A percentile compares a stretch with the other conserved stretches of the same genome.
These are phyloP conservation scores for Plantago ovata DNA, from an alignment of 257 asterid genomes.

Conservation along the genomic window DNA sequence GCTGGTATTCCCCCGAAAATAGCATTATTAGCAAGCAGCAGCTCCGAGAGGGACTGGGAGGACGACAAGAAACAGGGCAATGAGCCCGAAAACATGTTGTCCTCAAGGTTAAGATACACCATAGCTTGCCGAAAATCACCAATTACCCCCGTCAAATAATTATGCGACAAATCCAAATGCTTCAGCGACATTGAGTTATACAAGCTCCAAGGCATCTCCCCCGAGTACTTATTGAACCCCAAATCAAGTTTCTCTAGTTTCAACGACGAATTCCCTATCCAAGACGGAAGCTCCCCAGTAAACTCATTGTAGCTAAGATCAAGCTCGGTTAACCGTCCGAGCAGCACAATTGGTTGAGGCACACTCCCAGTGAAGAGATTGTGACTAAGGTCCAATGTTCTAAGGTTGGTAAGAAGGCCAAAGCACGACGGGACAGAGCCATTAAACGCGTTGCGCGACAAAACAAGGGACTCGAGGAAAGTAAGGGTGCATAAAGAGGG, in stretches of 20 bases:
- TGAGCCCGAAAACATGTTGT: slow-evolving; percentile 61
- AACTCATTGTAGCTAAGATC: slow-evolving; percentile 62
- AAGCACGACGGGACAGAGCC: slow-evolving; percentile 63
- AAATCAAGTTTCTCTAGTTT: slow-evolving; percentile 46
- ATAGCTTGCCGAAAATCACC: slow-evolving; percentile 54
- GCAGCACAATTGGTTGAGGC: slow-evolving; percentile 34
- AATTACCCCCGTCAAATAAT: slow-evolving; percentile 48
- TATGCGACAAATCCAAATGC: slow-evolving; percentile 69
- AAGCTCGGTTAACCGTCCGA: slow-evolving; percentile 33
- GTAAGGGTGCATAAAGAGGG: slow-evolving; percentile 71
- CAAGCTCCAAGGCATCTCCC: slow-evolving; percentile 60
- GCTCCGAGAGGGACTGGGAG: slow-evolving; percentile 47
- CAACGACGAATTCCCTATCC: slow-evolving; percentile 69
- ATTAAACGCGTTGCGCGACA: slow-evolving; percentile 56
- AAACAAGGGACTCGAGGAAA: slow-evolving; percentile 49
- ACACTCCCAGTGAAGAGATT: slow-evolving; percentile 41
- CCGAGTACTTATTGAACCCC: slow-evolving; percentile 53
- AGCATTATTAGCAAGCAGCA: slow-evolving; percentile 70
- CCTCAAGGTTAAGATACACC: slow-evolving; percentile 53
- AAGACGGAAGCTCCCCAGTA: slow-evolving; percentile 45
- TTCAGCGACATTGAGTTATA: slow-evolving; percentile 33
- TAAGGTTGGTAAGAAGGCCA: slow-evolving; percentile 36
- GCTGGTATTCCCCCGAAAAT: slow-evolving; percentile 82
- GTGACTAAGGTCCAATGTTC: slow-evolving; percentile 57
- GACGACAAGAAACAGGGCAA: slow-evolving; percentile 72